A percentile compares a stretch with the other conserved stretches of the same genome.
These are phyloP conservation scores for Cyathus striatus DNA, from an alignment of 768 basidiomycete species.

Conservation along the genomic window DNA sequence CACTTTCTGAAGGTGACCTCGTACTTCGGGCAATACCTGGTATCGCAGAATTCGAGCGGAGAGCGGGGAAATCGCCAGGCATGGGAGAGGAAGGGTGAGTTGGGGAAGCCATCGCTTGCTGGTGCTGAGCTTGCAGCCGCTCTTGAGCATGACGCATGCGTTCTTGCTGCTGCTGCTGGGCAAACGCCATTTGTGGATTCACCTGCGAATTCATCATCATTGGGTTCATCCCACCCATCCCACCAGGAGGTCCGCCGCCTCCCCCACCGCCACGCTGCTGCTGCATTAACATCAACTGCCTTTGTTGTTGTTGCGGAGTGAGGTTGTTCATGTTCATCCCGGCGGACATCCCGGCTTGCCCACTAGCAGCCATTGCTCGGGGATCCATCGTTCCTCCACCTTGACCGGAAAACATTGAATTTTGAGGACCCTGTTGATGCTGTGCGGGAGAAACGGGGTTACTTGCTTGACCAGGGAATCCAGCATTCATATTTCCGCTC, in stretches of 20 bases:
- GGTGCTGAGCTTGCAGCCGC: slow-evolving; percentile 32
- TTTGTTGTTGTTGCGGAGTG: slow-evolving; percentile 31
- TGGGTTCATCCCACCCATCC: slow-evolving; percentile 12
- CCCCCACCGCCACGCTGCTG: slow-evolving; percentile 13
- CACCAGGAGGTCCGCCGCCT: slow-evolving; percentile 13
- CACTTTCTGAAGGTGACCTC: slow-evolving; percentile 68
- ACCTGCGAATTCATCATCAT: slow-evolving; percentile 9
- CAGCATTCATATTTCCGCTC: too few relatives aligned
- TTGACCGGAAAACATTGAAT: slow-evolving; percentile 12
- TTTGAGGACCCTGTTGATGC: slow-evolving; percentile 18
- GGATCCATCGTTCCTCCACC: slow-evolving; percentile 19
- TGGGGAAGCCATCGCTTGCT: slow-evolving; percentile 28
- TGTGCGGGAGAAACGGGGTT: slow-evolving; percentile 14
- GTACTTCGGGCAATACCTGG: slow-evolving; percentile 74
- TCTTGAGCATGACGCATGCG: slow-evolving; percentile 22
- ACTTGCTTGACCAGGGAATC: slow-evolving; percentile 1
- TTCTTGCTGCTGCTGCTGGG: slow-evolving; percentile 26
- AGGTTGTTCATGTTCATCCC: neutral
- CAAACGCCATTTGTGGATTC: slow-evolving; percentile 2
- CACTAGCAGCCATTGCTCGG: slow-evolving; percentile 17
- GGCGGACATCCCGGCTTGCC: neutral
- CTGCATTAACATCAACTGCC: slow-evolving; percentile 32
- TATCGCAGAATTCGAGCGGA: slow-evolving; percentile 55
- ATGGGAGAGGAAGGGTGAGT: slow-evolving; percentile 42
- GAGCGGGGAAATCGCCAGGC: slow-evolving; percentile 38